These are phyloP conservation scores for Nephelium lappaceum DNA, from an alignment of 345 rosid species.

Conservation along the genomic window DNA sequence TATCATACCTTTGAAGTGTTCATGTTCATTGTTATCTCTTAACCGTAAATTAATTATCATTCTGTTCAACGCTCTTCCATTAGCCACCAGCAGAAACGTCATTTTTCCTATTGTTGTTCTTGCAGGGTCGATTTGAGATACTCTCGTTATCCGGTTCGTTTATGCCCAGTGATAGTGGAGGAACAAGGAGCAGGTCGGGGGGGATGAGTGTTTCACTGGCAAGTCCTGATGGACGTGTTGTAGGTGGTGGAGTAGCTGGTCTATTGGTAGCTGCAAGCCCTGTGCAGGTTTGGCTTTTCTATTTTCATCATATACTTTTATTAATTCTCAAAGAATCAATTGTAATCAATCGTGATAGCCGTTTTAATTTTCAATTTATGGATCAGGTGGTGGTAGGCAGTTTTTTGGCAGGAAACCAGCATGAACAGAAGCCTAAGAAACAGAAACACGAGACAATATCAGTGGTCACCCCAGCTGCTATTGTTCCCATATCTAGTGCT, in stretches of 20 bases:
- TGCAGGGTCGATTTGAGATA: conserved; percentile 96
- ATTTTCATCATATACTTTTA: background rate
- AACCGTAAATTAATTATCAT: background rate
- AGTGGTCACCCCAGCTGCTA: conserved; percentile 31
- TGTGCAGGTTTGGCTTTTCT: conserved; percentile 64
- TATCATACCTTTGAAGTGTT: background rate
- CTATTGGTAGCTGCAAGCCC: conserved; percentile 90
- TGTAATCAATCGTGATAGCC: background rate
- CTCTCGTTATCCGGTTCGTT: conserved; percentile 94
- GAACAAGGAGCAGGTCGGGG: conserved; percentile 88
- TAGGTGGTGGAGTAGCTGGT: conserved; percentile 96
- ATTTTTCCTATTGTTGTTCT: conserved; percentile 15
- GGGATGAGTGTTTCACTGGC: conserved; percentile 97
- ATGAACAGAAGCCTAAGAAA: conserved; percentile 62
- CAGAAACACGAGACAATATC: conserved; percentile 47
- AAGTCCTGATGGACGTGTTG: conserved; percentile 94
- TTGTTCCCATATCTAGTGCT: conserved; percentile 39
- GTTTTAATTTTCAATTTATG: conserved; percentile 16
- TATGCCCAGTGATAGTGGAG: conserved; percentile 87
- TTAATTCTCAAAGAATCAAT: background rate
- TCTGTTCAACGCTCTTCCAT: background rate
- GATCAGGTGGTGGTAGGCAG: conserved; percentile 80
- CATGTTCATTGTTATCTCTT: background rate
- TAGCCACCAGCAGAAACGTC: background rate
- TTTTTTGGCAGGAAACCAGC: conserved; percentile 74